A percentile compares a stretch with the other conserved stretches of the same genome.
These are phyloP conservation scores for Globisporangium canariense DNA, from an alignment of 352 stramenopile species.

Conservation along the genomic window DNA sequence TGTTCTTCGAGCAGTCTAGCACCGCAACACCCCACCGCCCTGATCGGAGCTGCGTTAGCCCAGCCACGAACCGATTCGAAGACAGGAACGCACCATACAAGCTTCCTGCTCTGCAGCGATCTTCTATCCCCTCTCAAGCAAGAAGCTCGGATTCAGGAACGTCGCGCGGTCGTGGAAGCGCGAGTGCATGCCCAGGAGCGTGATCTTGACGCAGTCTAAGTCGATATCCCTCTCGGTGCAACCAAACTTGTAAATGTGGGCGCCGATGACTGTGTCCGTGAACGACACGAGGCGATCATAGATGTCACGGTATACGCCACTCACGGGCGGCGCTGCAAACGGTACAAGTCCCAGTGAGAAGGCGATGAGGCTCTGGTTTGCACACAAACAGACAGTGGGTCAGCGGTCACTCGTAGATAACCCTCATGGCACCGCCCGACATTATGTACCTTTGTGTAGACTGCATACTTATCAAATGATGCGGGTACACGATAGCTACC, in stretches of 20 bases:
- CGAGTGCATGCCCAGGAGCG: slow-evolving; percentile 2
- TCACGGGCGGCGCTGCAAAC: neutral
- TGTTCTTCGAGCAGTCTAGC: neutral
- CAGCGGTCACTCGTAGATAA: neutral
- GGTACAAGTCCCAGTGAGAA: neutral
- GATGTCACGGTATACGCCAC: neutral
- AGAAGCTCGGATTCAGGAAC: slow-evolving; percentile 10
- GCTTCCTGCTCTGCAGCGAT: neutral
- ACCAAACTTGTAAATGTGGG: slow-evolving; percentile 5
- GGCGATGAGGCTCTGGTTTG: neutral
- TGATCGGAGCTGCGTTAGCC: slow-evolving; percentile 1
- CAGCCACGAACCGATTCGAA: neutral
- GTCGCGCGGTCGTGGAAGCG: neutral
- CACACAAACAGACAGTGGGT: neutral
- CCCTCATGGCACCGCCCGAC: too few species aligned
- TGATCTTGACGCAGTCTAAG: slow-evolving; percentile 9
- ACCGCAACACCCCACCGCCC: neutral
- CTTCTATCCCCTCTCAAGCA: neutral
- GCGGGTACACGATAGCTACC: neutral
- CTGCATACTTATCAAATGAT: neutral
- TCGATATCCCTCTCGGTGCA: neutral
- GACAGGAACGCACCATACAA: slow-evolving; percentile 8
- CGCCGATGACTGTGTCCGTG: slow-evolving; percentile 6
- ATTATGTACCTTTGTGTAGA: neutral
- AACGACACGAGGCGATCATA: slow-evolving; percentile 2